These are phyloP conservation scores for Phaeosphaeria sp. DNA, from an alignment of 2,329 filamentous ascomycete genomes.

Conservation along the genomic window DNA sequence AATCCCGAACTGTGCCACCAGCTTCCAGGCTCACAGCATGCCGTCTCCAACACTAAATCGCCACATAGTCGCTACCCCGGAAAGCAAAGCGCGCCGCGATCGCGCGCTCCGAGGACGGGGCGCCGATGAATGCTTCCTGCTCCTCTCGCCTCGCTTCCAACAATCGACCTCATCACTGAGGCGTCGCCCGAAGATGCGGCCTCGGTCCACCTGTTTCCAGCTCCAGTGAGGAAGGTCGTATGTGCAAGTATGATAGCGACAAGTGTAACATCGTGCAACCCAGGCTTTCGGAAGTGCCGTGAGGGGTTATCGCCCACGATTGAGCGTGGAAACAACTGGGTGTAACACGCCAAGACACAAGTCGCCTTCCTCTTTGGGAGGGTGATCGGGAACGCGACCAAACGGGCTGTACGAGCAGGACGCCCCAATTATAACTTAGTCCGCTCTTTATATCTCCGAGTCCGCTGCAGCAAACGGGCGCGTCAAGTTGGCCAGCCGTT, in stretches of 20 bases:
- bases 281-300: slow-evolving; percentile 17
- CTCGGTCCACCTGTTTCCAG: slow-evolving; percentile 9
- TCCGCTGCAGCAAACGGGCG: slow-evolving; percentile 28
- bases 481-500: slow-evolving; percentile 11
- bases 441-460: slow-evolving; percentile 30
- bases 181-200: slow-evolving; percentile 3
- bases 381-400: slow-evolving; percentile 11
- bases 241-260: slow-evolving; percentile 18
- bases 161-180: slow-evolving; percentile 4
- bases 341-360: slow-evolving; percentile 34
- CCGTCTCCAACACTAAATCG: slow-evolving; percentile 8
- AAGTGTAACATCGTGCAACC: slow-evolving; percentile 31
- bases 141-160: slow-evolving; percentile 6
- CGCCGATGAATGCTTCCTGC: slow-evolving; percentile 23
- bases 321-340: slow-evolving; percentile 15
- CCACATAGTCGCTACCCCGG: slow-evolving; percentile 9
- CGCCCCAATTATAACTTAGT: slow-evolving; percentile 20
- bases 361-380: slow-evolving; percentile 31
- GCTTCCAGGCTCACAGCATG: slow-evolving; percentile 6
- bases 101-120: slow-evolving; percentile 29
- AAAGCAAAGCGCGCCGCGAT: slow-evolving; percentile 10
- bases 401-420: slow-evolving; percentile 26
- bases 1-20: slow-evolving; percentile 7
- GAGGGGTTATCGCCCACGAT: slow-evolving; percentile 22
- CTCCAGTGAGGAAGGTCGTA: slow-evolving; percentile 35